Evolutionary conservation across 2,329 filamentous ascomycete genomes (phyloP).

Genomic region (Pseudogymnoascus sp.): DNA sequence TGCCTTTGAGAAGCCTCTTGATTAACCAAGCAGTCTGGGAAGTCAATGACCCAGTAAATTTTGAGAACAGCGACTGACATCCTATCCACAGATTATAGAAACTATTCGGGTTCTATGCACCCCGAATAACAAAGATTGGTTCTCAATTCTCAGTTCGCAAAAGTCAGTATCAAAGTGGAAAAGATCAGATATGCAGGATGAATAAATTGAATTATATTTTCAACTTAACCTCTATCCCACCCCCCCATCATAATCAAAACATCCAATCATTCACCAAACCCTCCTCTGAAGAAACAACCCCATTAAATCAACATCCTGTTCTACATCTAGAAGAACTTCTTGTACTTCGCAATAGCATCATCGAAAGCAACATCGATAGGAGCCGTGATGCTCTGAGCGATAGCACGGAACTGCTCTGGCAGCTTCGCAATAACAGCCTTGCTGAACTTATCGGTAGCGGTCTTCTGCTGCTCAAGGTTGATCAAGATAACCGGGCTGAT

Average conservation of each 20-base stretch:
- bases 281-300: neutral
- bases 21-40: too few relatives aligned
- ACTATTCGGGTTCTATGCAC: too few relatives aligned
- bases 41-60: too few relatives aligned
- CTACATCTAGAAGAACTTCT: constrained; percentile 7
- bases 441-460: constrained; percentile 29
- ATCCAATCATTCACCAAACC: neutral
- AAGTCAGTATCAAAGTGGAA: neutral
- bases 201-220: neutral
- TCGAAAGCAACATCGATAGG: constrained; percentile 29
- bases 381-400: constrained; percentile 27
- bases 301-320: neutral
- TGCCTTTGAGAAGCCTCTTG: too few relatives aligned
- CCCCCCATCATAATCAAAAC: neutral
- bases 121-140: too few relatives aligned
- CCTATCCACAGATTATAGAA: too few relatives aligned
- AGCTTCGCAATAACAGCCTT: constrained; percentile 17
- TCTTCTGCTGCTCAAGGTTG: constrained; percentile 35
- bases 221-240: neutral
- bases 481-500: constrained; percentile 35
- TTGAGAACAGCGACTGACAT: too few relatives aligned
- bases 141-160: neutral
- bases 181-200: neutral
- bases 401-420: constrained; percentile 10
- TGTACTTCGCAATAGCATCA: constrained; percentile 15